A percentile compares a stretch with the other conserved stretches of the same genome.
phyloP scores from a whole-genome alignment of 2,329 filamentous ascomycete genomes.

The Aspergillus uvarum region DNA sequence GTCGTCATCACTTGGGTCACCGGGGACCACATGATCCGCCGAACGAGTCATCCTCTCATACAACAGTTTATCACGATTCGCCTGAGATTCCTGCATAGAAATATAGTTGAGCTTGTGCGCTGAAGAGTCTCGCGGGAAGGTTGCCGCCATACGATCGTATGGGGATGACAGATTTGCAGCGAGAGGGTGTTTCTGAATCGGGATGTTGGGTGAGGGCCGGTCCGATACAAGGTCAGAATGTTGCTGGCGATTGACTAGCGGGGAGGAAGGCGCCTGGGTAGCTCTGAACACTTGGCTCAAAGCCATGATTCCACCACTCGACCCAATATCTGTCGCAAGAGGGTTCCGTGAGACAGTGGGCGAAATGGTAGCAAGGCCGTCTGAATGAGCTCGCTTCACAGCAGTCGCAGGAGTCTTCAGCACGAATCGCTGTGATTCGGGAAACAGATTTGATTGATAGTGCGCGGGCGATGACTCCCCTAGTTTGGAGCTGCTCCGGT shows the following conservation, averaged over 20 bases:
- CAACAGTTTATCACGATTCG: slow-evolving; percentile 36
- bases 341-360: slow-evolving; percentile 46
- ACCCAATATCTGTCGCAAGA: slow-evolving; percentile 36
- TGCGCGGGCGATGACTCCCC: slow-evolving; percentile 40
- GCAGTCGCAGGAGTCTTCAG: slow-evolving; percentile 43
- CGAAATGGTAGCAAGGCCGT: slow-evolving; percentile 33
- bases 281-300: slow-evolving; percentile 51
- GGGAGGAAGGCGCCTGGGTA: slow-evolving; percentile 50
- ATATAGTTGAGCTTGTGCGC: slow-evolving; percentile 47
- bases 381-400: slow-evolving; percentile 34
- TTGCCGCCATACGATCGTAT: slow-evolving; percentile 30
- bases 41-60: slow-evolving; percentile 36
- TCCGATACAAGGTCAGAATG: slow-evolving; percentile 45
- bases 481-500: slow-evolving; percentile 34
- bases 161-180: slow-evolving; percentile 41
- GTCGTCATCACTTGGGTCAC: slow-evolving; percentile 42
- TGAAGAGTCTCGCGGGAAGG: slow-evolving; percentile 37
- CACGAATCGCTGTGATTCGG: slow-evolving; percentile 49
- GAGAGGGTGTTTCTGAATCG: slow-evolving; percentile 41
- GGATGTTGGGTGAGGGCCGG: slow-evolving; percentile 51
- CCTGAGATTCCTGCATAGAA: slow-evolving; percentile 49
- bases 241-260: slow-evolving; percentile 35
- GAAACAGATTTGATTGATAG: slow-evolving; percentile 43
- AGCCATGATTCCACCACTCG: slow-evolving; percentile 43
- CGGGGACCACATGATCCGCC: slow-evolving; percentile 34